A percentile compares a stretch with the other conserved stretches of the same genome.
Conservation (phyloP, 345 rosid species). For the Rhodomyrtus tomentosa region DNA sequence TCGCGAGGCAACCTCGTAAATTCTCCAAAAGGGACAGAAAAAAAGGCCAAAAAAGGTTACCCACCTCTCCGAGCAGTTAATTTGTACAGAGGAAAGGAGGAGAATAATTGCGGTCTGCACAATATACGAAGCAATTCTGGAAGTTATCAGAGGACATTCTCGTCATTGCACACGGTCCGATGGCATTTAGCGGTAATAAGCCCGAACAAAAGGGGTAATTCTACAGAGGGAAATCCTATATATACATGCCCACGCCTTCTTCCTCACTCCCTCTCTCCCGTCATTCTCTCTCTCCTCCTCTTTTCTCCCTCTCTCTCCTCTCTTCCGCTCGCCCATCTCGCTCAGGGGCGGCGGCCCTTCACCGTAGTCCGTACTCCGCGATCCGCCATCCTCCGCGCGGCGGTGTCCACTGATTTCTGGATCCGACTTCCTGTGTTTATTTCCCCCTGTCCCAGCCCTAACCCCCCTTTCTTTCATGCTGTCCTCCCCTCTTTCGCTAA, state of each 20-base stretch:
- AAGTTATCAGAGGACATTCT: neutral
- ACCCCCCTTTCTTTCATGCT: neutral
- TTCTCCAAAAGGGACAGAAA: too few species aligned
- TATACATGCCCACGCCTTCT: neutral
- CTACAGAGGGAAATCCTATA: slow-evolving; percentile 9
- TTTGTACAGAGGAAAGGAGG: neutral
- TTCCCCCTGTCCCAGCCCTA: neutral
- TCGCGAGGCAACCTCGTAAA: too few species aligned
- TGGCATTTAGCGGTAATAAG: slow-evolving; percentile 11
- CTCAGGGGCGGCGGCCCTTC: neutral
- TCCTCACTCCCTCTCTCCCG: neutral
- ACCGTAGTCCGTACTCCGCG: neutral
- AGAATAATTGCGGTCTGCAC: neutral
- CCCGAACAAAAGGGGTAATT: neutral
- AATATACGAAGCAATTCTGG: neutral
- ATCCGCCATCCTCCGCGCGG: neutral
- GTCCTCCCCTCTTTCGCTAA: neutral
- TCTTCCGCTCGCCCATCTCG: neutral
- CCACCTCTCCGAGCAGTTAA: too few species aligned
- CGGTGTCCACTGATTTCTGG: neutral
- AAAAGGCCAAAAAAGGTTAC: neutral
- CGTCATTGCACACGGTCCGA: neutral
- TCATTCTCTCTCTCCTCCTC: neutral
- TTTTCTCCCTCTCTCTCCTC: neutral
- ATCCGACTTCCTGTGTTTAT: neutral